Conservation (phyloP, 176 grass and related monocot genomes). For the Tillandsia leiboldiana region DNA sequence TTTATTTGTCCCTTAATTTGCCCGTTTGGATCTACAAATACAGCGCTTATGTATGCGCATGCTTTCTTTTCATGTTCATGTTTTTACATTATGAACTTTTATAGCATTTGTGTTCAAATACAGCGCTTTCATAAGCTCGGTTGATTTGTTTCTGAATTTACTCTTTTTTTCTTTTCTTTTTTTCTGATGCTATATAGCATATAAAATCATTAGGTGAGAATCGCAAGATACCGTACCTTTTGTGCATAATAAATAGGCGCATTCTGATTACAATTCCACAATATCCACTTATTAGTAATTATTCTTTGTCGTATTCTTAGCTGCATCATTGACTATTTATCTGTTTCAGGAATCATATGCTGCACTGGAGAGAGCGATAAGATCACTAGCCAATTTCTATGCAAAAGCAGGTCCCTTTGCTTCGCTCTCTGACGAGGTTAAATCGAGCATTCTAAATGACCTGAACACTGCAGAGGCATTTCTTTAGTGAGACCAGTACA, state of each 20-base stretch:
- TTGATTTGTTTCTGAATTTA: no score
- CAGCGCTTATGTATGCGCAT: no score
- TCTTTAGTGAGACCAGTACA: slow-evolving; percentile 27
- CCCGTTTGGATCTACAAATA: not conserved
- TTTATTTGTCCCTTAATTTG: not conserved
- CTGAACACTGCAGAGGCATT: slow-evolving; percentile 53
- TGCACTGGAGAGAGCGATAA: slow-evolving; percentile 74
- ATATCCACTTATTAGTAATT: not conserved
- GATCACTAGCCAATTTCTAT: slow-evolving; percentile 70
- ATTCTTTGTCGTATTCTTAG: not conserved
- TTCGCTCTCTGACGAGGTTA: slow-evolving; percentile 46
- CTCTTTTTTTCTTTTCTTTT: not conserved
- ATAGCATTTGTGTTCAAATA: no score
- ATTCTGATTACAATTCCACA: not conserved
- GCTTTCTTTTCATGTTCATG: no score
- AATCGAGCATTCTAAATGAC: slow-evolving; percentile 56
- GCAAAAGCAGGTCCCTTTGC: slow-evolving; percentile 74
- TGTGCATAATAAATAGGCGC: not conserved
- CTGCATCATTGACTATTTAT: not conserved
- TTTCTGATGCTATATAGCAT: not conserved
- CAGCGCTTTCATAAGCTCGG: no score
- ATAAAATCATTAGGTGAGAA: not conserved
- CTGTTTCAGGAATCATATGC: slow-evolving; percentile 60
- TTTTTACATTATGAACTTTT: no score
- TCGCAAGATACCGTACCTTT: not conserved